These are phyloP conservation scores for Polymyxa betae DNA, from an alignment of 208 protist species.

Conservation along the genomic window DNA sequence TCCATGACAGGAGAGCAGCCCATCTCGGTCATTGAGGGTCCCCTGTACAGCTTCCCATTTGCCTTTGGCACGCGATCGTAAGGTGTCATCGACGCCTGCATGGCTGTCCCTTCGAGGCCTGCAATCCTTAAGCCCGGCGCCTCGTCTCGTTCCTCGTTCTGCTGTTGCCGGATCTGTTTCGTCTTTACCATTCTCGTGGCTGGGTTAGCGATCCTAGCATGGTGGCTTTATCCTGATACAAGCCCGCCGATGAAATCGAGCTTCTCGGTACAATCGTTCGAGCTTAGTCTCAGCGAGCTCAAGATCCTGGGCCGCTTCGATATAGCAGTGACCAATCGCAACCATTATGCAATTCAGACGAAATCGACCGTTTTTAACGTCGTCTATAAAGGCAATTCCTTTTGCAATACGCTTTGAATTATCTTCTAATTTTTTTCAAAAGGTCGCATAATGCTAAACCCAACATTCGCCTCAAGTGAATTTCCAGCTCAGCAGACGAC, in stretches of 20 bases:
- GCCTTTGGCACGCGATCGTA: no score
- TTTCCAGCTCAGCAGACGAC: background rate
- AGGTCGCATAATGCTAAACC: background rate
- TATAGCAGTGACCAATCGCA: background rate
- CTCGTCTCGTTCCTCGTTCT: no score
- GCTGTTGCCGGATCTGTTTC: no score
- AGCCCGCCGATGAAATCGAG: background rate
- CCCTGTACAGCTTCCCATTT: no score
- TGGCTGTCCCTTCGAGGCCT: no score
- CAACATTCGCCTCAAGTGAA: background rate
- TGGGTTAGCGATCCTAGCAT: no score
- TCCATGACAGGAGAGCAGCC: no score
- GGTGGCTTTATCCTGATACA: background rate
- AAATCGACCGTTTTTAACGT: background rate
- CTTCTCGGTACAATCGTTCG: background rate
- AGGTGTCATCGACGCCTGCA: no score
- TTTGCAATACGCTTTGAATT: background rate
- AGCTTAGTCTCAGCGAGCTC: background rate
- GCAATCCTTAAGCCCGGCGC: no score
- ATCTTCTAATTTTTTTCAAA: background rate
- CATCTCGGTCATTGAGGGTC: no score
- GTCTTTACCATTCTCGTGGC: no score
- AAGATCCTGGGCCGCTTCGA: background rate
- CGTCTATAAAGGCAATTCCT: background rate
- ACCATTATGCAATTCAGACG: background rate